phyloP scores from a whole-genome alignment of 2,329 filamentous ascomycete species.

The Colletotrichum neosansevieriae region DNA sequence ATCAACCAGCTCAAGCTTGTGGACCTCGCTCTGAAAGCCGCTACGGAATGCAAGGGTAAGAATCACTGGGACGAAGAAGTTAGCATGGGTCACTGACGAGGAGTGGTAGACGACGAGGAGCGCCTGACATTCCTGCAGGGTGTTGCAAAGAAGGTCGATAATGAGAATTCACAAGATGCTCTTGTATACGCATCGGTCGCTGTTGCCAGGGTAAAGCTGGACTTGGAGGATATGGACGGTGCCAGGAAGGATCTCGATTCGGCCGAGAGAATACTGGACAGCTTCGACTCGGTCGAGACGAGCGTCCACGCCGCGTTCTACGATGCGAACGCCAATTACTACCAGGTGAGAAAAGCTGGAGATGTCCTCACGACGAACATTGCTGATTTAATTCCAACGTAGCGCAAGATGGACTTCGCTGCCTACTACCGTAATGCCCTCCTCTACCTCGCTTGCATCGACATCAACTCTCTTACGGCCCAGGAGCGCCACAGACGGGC shows the following conservation, averaged over 20 bases:
- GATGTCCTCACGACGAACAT: not conserved
- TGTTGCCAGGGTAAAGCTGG: constrained; percentile 87
- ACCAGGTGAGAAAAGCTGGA: constrained; percentile 70
- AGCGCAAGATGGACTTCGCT: constrained; percentile 88
- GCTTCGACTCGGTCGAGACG: constrained; percentile 94
- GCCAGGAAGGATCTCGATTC: constrained; percentile 88
- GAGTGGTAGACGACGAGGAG: constrained; percentile 80
- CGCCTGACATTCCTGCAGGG: constrained; percentile 86
- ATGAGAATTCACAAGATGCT: constrained; percentile 93
- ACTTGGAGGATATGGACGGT: constrained; percentile 82
- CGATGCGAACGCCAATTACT: constrained; percentile 93
- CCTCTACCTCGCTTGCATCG: constrained; percentile 96
- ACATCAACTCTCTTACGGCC: constrained; percentile 78
- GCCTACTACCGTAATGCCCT: constrained; percentile 98
- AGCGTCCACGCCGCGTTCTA: constrained; percentile 98
- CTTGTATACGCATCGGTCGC: constrained; percentile 94
- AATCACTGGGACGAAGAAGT: not conserved
- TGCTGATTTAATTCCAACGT: constrained; percentile 51
- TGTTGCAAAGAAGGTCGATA: constrained; percentile 89
- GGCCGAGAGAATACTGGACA: constrained; percentile 88
- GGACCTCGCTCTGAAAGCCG: constrained; percentile 87
- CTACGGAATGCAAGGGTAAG: constrained; percentile 83
- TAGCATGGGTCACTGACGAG: constrained; percentile 24
- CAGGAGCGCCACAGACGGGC: constrained; percentile 85
- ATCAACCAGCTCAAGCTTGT: constrained; percentile 99